phyloP scores from a whole-genome alignment of 768 basidiomycete genomes.

The Termitomyces sp. region DNA sequence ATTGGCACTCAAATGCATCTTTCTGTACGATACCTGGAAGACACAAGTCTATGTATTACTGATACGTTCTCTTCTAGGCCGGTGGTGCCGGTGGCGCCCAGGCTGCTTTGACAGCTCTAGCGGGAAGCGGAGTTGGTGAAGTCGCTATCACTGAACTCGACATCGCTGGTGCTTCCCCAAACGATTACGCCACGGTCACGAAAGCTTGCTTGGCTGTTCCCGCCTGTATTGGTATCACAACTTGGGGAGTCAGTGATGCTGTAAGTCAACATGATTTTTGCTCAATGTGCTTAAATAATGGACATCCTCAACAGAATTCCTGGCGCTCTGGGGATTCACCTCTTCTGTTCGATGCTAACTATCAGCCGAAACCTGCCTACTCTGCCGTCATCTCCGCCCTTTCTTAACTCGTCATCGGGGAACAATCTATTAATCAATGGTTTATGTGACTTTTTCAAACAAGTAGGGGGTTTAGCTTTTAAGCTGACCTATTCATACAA shows the following conservation, averaged over 20 bases:
- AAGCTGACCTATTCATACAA: background rate
- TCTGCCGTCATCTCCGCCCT: slow-evolving; percentile 18
- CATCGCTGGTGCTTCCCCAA: slow-evolving; percentile 30
- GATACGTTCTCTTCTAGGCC: slow-evolving; percentile 19
- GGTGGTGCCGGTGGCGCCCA: slow-evolving; percentile 35
- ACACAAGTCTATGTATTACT: background rate
- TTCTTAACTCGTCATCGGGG: background rate
- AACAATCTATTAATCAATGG: background rate
- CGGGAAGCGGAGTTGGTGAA: slow-evolving; percentile 33
- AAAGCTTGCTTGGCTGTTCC: slow-evolving; percentile 40
- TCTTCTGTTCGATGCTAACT: slow-evolving; percentile 23
- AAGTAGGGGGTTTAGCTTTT: background rate
- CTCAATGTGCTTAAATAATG: background rate
- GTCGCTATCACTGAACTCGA: slow-evolving; percentile 47
- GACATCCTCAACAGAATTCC: slow-evolving; percentile 16
- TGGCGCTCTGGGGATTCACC: slow-evolving; percentile 20
- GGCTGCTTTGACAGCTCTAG: slow-evolving; percentile 37
- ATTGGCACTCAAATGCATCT: slow-evolving; percentile 49
- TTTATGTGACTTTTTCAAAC: background rate
- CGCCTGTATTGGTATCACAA: slow-evolving; percentile 41
- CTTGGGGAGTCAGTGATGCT: slow-evolving; percentile 44
- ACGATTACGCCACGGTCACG: slow-evolving; percentile 14
- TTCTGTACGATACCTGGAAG: slow-evolving; percentile 9
- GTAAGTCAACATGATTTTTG: slow-evolving; percentile 19
- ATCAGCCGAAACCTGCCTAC: slow-evolving; percentile 22